Evolutionary conservation across 2,329 filamentous ascomycete genomes (phyloP).

Genomic region (Colletotrichum camelliae): DNA sequence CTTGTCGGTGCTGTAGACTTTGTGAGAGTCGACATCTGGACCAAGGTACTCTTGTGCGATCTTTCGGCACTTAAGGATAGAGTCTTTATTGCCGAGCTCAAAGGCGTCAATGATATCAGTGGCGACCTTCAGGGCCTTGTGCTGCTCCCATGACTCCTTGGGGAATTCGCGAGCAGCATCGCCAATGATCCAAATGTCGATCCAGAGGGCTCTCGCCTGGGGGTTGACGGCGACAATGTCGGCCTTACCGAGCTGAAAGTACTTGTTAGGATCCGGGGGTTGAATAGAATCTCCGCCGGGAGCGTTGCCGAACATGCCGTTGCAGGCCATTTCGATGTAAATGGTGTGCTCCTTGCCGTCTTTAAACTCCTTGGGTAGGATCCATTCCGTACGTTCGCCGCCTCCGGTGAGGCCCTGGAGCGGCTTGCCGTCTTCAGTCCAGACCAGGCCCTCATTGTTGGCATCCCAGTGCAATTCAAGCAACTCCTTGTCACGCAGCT

Average conservation of each 20-base stretch:
- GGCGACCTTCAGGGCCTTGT: constrained; percentile 81
- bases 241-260: constrained; percentile 77
- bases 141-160: constrained; percentile 84
- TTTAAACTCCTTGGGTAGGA: constrained; percentile 80
- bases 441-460: constrained; percentile 92
- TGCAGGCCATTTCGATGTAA: constrained; percentile 98
- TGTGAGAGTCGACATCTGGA: constrained; percentile 77
- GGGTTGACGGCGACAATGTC: constrained; percentile 90
- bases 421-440: constrained; percentile 87
- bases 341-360: constrained; percentile 88
- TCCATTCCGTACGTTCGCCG: constrained; percentile 89
- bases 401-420: constrained; percentile 91
- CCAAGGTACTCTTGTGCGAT: constrained; percentile 87
- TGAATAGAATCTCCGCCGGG: constrained; percentile 85
- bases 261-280: constrained; percentile 84
- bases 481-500: constrained; percentile 76
- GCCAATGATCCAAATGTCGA: constrained; percentile 95
- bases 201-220: constrained; percentile 80
- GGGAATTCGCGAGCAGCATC: constrained; percentile 94
- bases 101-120: constrained; percentile 92
- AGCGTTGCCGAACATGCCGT: constrained; percentile 97
- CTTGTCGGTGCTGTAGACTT: constrained; percentile 81
- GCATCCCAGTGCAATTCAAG: constrained; percentile 98
- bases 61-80: constrained; percentile 79
- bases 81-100: constrained; percentile 78